Base-by-base conservation (phyloP, 176 grass and related monocot genomes). In the Olyra latifolia region DNA sequence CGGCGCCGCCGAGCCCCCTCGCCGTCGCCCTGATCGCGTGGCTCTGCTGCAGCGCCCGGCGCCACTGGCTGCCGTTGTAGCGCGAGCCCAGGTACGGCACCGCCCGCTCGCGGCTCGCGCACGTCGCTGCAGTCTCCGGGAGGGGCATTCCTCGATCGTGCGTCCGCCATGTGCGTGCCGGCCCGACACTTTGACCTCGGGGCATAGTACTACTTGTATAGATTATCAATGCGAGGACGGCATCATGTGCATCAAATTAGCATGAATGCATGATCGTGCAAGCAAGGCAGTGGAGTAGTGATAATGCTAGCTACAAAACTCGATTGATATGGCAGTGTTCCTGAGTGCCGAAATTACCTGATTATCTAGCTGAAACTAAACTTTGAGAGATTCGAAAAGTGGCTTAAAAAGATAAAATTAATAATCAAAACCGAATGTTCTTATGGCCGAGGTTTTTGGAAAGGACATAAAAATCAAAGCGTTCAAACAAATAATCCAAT, bases 181-280 rank as follows among this genome's bases (percentile, higher is more conserved):
- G 48, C 15, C 72, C 49, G 62, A 16, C 75, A 25, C 32, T 62
- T 70, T 78, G 83, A 85, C 75, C 76, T 85, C 56, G 57, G 83
- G 83, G 57, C 67, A 56, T 64, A 79, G 25, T 10, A 38, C 83
- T 44, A 44, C 52, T 63, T 85, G 75, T 85, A 72, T 79, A 76
- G 48, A 24, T 43, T 79, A 70, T 49, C 39, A 60, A 45, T 38
- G 13, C 32, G 50, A 62, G 12, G 22, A 32, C 16, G 28, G 19
- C 8, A 1, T 11, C 9, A 55, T 23, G 53, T 55, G 10, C 22
- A 25, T 58, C 22, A 4, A 14, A 62, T 12, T 7, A 17, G 14
- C 16, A 47, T 44, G 32, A 4, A 35, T 35, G 32, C 32, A 42
- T 42, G 30, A 22, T 65, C 74, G 9, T 40, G 15, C 29, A 74